Evolutionary conservation across 2,329 filamentous ascomycete genomes (phyloP), one percentile per base, ranked within the genome.

Genomic region (Aspergillus awamori): DNA sequence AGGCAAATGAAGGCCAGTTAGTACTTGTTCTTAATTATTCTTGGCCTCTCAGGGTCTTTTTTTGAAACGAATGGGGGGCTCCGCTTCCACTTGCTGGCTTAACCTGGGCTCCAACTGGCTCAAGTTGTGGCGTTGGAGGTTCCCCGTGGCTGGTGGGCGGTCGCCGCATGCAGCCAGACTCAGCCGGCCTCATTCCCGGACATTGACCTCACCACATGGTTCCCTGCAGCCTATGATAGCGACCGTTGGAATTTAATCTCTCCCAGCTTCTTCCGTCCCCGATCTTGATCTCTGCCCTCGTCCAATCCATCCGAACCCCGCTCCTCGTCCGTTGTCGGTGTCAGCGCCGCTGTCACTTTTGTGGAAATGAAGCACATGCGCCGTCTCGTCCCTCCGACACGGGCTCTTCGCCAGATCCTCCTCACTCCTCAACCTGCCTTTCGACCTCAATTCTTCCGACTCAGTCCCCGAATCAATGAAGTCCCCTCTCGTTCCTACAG

Each of bases 361-460:
- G 20, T 30, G 59, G 68, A 59, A 17, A 76, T 76, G 74, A 73
- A 70, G 58, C 73, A 75, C 60, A 70, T 67, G 30, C 72, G 74
- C 55, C 66, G 71, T 47, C 68, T 76, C 61, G 58, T 73, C 43
- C 74, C 73, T 6, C 70, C 70, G 10, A 69, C 73, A 53, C 72
- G 74, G 52, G 70, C 69, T 17, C 63, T 76, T 56, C 72, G 73
- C 57, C 69, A 66, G 49, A 69, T 67, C 52, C 75, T 75, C 63
- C 53, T 73, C 15, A 6, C 64, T 33, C 67, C 74, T 17, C 52
- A 64, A 43, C 55, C 63, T 59, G 57, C 49, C 26, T 43, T 67
- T 28, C 68, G 55, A 54, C 8, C 57, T 11, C 57, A 65, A 8
- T 60, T 66, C 41, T 28, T 66, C 30, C 62, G 52, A 54, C 47